Evolutionary conservation across 169 alveolate genomes (phyloP).

Genomic region (Cryptosporidium felis): DNA sequence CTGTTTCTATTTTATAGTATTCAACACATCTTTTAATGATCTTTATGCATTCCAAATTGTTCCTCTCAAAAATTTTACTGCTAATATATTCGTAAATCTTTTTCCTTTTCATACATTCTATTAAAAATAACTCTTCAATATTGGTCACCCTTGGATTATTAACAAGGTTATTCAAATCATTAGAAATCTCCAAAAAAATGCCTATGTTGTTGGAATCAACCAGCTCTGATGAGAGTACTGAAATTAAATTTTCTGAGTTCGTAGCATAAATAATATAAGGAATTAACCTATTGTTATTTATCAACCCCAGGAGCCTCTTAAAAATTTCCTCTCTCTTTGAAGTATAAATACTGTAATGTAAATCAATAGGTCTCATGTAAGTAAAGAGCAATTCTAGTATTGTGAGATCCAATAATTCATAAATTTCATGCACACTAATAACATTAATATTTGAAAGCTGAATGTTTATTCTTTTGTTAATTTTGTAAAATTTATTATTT

Average conservation of each 20-base stretch:
- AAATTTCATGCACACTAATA: background rate
- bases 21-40: constrained; percentile 29
- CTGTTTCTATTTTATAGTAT: constrained; percentile 25
- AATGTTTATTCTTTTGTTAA: background rate
- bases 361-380: constrained; percentile 1
- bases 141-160: background rate
- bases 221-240: constrained; percentile 3
- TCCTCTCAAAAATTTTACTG: background rate
- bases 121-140: background rate
- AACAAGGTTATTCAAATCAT: background rate
- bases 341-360: constrained; percentile 7
- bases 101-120: background rate
- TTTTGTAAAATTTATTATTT: background rate
- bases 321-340: background rate
- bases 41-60: background rate
- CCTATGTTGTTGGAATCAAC: background rate
- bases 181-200: constrained; percentile 11
- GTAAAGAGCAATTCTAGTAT: background rate
- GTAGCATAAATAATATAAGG: constrained; percentile 27
- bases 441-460: background rate
- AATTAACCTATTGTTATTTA: background rate
- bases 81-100: constrained; percentile 25
- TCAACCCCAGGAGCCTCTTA: background rate
- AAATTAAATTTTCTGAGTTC: constrained; percentile 13
- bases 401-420: background rate